Base-by-base conservation (phyloP, 768 basidiomycete species). In the Roridomyces roridus region DNA sequence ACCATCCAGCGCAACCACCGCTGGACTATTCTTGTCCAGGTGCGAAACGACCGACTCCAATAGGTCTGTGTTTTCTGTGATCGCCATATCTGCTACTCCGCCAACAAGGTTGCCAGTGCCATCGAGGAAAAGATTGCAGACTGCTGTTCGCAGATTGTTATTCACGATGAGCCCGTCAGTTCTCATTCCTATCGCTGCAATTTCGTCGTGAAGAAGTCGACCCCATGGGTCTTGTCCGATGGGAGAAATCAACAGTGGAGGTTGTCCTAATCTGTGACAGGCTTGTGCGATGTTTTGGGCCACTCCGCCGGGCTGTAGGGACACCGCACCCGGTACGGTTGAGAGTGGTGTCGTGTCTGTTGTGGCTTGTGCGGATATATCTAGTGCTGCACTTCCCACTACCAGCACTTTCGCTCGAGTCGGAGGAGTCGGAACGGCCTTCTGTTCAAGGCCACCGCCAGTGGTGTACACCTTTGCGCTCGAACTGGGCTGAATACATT, bases 281-380 rank as follows among this genome's bases (percentile, higher is more conserved):
- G 94, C 92, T 70, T 98, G 95, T 3, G 96, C 91, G 39, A 99
- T 85, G 69, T 99, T 99, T n/a, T 96, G 87, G 1, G 85, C 95
- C 14, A 99, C 96, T 25, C 96, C 96, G 1, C 96, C 96, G 6
- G 92, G 75, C 0, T 89, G 82, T 35, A 96, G 57, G 15, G 78
- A 74, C 23, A 98, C 85, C 12, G 69, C 76, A 10, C 97, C 97
- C 0, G 94, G 94, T 11, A 82, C 82, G 0, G 96, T 98, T 0
- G 94, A 91, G 52, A 47, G 59, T 8, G 79, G 63, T 28, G 73
- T 65, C 2, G 68, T 66, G 20, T 74, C 67, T 15, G n/a, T n/a
- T n/a, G 66, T 42, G 25, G 74, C 70, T 47, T 81, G 78, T 20
- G 92, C 83, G 7, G 91, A 91, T 55, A 99, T 83, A 68, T 99